Base-by-base conservation (phyloP, 768 basidiomycete species). In the Cystobasidium tubakii region DNA sequence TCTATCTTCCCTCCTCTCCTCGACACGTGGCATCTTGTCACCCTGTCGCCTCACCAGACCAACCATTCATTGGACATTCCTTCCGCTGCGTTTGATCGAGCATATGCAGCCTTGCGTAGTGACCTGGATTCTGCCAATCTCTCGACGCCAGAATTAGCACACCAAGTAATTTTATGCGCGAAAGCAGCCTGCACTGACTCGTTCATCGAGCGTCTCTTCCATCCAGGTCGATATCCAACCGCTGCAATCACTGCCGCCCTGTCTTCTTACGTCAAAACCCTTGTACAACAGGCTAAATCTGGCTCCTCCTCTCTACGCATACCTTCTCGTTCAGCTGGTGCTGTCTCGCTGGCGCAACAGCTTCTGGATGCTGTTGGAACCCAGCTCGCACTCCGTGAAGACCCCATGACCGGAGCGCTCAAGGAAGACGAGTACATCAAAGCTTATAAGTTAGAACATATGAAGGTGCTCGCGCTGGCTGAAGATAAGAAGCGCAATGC, bases 141-240 rank as follows among this genome's bases (percentile, higher is more conserved):
- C 29, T 60, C 57, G 27, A 34, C 57, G 12, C 57, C 63, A 33
- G 50, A 55, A 33, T 54, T 55, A n/a, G 55, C 53, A 23, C 43
- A 57, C 29, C 69, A 57, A 55, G 33, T 71, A 3, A 36, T 19
- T 7, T 1, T 42, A 21, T 55, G 31, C 39, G 69, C 44, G 29
- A 53, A 55, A 27, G 23, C 31, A 60, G 69, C 69, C 13, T 46
- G 25, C 23, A 43, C 17, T 27, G 31, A 31, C 10, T 23, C 36
- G 17, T 71, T 71, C 69, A n/a, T 71, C 25, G 29, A 34, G 1
- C 69, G 53, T 44, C 53, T 71, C 13, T 71, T 71, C 54, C 50
- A 36, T n/a, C 69, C 69, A 31, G 55, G 55, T n/a, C 50, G 54
- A 6, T 71, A 57, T 39, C 36, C 69, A 3, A 39, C 36, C 31